Percentiles rank a stretch among this genome's conserved stretches.
Evolutionary conservation across 208 protist species (phyloP).

Genomic region (Naegleria fowleri): DNA sequence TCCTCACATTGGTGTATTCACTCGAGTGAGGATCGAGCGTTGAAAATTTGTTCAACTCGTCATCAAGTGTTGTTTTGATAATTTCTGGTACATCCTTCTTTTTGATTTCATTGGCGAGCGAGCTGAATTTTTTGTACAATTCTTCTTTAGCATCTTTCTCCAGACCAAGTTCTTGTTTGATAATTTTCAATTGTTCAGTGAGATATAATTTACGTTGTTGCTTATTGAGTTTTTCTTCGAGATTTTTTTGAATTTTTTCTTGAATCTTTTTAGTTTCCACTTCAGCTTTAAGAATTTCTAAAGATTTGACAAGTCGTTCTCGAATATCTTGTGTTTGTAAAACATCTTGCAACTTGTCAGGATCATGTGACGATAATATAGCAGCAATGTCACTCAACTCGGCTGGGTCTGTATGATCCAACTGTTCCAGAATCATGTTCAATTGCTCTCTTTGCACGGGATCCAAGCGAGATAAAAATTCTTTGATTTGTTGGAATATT

Average conservation of each 20-base stretch:
- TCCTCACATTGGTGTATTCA: constrained; percentile 65
- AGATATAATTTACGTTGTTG: constrained; percentile 44
- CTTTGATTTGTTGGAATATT: constrained; percentile 29
- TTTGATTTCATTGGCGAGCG: constrained; percentile 37
- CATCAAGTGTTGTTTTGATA: constrained; percentile 24
- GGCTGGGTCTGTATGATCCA: constrained; percentile 32
- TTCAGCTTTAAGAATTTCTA: constrained; percentile 39
- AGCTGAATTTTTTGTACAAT: constrained; percentile 53
- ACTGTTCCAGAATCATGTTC: constrained; percentile 8
- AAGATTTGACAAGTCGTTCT: constrained; percentile 14
- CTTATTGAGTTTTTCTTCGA: constrained; percentile 36
- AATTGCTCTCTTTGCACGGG: constrained; percentile 34
- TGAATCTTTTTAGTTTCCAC: constrained; percentile 36
- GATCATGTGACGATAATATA: constrained; percentile 24
- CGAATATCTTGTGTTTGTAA: background rate
- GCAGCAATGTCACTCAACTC: constrained; percentile 35
- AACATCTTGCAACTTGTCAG: constrained; percentile 28
- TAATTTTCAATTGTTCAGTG: constrained; percentile 50
- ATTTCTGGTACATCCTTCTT: constrained; percentile 24
- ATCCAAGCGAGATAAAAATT: constrained; percentile 29
- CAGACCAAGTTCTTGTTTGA: constrained; percentile 48
- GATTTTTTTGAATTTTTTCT: constrained; percentile 31
- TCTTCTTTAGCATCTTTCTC: constrained; percentile 66
- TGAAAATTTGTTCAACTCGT: constrained; percentile 47
- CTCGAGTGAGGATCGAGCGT: constrained; percentile 49